Conservation (phyloP, 1,284 basidiomycete genomes). For the Clitocybe nebularis region DNA sequence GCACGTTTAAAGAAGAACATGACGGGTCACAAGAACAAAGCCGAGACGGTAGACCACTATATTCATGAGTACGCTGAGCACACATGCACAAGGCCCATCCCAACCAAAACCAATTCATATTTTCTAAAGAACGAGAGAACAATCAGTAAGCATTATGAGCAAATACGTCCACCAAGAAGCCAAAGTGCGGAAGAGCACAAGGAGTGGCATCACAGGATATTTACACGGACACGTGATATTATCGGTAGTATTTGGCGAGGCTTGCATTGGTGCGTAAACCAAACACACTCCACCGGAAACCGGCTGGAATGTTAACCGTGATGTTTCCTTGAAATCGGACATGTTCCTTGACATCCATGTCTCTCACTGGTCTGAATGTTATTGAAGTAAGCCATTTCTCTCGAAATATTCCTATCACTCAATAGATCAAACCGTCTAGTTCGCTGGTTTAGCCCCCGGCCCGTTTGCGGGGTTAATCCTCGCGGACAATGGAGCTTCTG, state of each 20-base stretch:
- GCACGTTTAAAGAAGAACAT: background rate
- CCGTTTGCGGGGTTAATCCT: slow-evolving; percentile 80
- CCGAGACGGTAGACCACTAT: no score
- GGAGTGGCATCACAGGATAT: no score
- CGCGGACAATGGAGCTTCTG: slow-evolving; percentile 78
- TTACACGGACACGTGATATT: no score
- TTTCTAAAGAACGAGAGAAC: no score
- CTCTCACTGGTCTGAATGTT: slow-evolving; percentile 51
- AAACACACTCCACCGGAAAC: background rate
- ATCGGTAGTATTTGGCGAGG: background rate
- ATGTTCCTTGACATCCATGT: slow-evolving; percentile 29
- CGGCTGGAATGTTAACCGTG: slow-evolving; percentile 5
- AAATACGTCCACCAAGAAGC: no score
- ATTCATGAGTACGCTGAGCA: no score
- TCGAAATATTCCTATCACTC: background rate
- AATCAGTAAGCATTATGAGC: no score
- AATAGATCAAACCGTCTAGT: slow-evolving; percentile 44
- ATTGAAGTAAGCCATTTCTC: slow-evolving; percentile 42
- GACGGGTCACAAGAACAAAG: no score
- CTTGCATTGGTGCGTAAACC: background rate
- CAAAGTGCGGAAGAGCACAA: no score
- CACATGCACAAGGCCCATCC: no score
- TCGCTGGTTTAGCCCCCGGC: slow-evolving; percentile 81
- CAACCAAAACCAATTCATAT: no score
- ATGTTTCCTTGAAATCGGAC: background rate